Base-by-base conservation (phyloP, 257 asterid species). In the Solanum pennellii region DNA sequence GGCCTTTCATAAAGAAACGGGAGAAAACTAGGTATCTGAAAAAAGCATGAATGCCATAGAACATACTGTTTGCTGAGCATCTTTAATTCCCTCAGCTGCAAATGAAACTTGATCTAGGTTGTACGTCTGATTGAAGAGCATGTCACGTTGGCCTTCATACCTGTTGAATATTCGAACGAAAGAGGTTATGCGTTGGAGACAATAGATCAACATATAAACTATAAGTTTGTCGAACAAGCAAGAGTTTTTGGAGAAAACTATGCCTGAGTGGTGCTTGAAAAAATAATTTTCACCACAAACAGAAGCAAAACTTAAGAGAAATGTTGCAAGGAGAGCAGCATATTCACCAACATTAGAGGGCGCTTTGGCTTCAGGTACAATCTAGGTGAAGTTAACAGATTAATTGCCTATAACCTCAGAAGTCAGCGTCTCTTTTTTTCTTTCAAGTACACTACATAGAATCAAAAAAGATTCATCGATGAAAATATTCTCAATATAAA, bases 31-130 rank as follows among this genome's bases (percentile, higher is more conserved):
- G 83, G 62, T 86, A 73, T 52, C 21, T 47, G 88, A 12, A 86
- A 74, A 49, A 49, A 86, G 13, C 62, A 73, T 73, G 35, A 88
- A 87, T 76, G 69, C 88, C 59, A 52, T 35, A 27, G 56, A 66
- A 90, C 98, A 90, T 94, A 97, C 99, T 86, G 99, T 97, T 91
- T 97, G 98, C 89, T 97, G 99, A 80, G 99, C 98, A 93, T 97
- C 98, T 93, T 95, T 97, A 44, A 97, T 95, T 85, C 98, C 99
- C 89, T 97, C 99, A 82, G 99, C 88, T 89, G 99, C 99, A 93
- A 97, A 97, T 85, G 98, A 92, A 89, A 97, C 98, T 95, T 95
- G 98, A 89, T 95, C 99, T 45, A 97, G 93, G 91, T 94, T 97
- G 92, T 94, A 97, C 20, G 98, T 97, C 94, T 95, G 98, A 88